Base-by-base conservation (phyloP, 495 filamentous ascomycete genomes). In the Massariosphaeria phaeospora region DNA sequence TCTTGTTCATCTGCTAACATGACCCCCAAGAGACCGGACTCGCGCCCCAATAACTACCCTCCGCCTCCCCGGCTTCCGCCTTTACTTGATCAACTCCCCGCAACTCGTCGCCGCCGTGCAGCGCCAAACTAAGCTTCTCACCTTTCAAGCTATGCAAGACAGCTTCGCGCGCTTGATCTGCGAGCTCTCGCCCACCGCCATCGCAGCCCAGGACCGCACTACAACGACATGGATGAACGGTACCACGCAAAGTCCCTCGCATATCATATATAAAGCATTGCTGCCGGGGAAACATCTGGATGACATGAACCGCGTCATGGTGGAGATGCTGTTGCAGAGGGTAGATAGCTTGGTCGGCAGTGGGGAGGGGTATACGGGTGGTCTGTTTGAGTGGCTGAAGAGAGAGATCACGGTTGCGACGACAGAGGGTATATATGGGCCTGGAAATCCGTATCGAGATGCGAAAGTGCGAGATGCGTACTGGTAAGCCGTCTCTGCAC, bases 371-470 rank as follows among this genome's bases (percentile, higher is more conserved):
- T n/a, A n/a, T n/a, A n/a, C n/a, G n/a, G n/a, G n/a, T n/a, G 49
- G 34, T 15, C 53, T 68, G 15, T 54, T 38, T 21, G 26, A 57
- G 15, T 81, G 76, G 75, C 62, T 73, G 36, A 64, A 58, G 2
- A 64, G 72, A 38, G 63, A 67, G n/a, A 70, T 77, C 9, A 77
- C 73, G 0, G 55, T 64, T 23, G 76, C 77, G 2, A 77, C 73
- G n/a, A 78, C 75, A 0, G 62, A 72, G 13, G 61, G 74, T 5
- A 67, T 72, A 0, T 81, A 79, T 55, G 77, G 79, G 0, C 71
- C 70, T 0, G 34, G 67, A 52, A 80, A 79, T 55, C 78, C 76
- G 9, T 79, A 71, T 52, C 63, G 69, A 26, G 64, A 75, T n/a
- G 30, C 54, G 43, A 53, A 46, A 1, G 43, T 76, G 15, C 57